Percentiles rank a stretch among this genome's conserved stretches.
phyloP scores from a whole-genome alignment of 495 filamentous ascomycete genomes.

The Neurospora sp. region DNA sequence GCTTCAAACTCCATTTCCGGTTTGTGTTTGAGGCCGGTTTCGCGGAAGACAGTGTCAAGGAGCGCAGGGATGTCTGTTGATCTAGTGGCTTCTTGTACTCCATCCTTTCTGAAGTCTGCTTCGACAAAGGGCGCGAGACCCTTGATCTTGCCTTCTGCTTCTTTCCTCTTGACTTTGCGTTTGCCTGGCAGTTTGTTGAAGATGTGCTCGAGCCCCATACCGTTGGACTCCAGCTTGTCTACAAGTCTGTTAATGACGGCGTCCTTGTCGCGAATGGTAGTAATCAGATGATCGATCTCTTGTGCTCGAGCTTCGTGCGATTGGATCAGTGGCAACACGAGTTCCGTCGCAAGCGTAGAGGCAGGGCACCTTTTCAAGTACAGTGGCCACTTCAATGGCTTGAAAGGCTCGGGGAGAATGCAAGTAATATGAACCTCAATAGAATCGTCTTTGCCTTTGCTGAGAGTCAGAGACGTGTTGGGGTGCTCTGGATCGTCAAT shows the following conservation, averaged over 20 bases:
- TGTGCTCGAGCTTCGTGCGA: constrained; percentile 41
- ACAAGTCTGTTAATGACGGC: constrained; percentile 61
- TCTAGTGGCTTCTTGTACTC: constrained; percentile 12
- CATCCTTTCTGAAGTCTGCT: constrained; percentile 34
- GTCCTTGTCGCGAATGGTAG: constrained; percentile 65
- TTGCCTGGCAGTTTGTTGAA: constrained; percentile 57
- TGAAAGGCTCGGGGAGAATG: constrained; percentile 56
- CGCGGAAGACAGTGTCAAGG: constrained; percentile 26
- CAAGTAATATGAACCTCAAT: constrained; percentile 51
- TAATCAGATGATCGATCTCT: constrained; percentile 45
- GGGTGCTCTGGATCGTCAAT: constrained; percentile 24
- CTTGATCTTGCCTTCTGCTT: constrained; percentile 41
- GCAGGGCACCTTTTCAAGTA: constrained; percentile 44
- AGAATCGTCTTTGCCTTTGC: constrained; percentile 19
- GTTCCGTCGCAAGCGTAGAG: constrained; percentile 44
- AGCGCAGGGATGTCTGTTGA: constrained; percentile 26
- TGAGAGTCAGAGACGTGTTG: constrained; percentile 28
- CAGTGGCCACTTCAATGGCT: constrained; percentile 61
- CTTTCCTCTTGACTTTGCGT: constrained; percentile 32
- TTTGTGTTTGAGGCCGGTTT: constrained; percentile 16
- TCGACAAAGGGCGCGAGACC: constrained; percentile 46
- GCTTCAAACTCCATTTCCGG: constrained; percentile 18
- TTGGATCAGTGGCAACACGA: constrained; percentile 61
- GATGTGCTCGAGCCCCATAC: constrained; percentile 55
- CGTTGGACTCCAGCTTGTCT: constrained; percentile 65